Evolutionary conservation across 306 rosid genomes (phyloP).

Genomic region (apple (Malus domestica)): DNA sequence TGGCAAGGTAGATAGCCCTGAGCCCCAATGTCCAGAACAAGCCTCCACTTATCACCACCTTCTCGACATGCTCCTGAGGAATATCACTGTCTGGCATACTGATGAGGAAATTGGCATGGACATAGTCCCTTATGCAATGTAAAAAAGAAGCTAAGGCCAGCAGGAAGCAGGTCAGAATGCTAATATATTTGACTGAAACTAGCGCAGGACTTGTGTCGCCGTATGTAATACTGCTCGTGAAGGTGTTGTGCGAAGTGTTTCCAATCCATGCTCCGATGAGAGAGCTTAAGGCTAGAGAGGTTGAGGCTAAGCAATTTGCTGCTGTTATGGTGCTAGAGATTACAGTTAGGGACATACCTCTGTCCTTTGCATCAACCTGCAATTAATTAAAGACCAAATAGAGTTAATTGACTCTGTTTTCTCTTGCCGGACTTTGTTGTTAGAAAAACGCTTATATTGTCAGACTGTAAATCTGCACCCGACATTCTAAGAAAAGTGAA

Average conservation of each 20-base stretch:
- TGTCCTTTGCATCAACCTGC: conserved; percentile 12
- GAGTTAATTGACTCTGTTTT: background rate
- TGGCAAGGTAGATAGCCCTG: conserved; percentile 5
- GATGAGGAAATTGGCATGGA: conserved; percentile 14
- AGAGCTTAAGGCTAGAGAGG: conserved; percentile 6
- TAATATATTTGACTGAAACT: background rate
- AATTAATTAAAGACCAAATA: background rate
- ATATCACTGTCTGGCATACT: conserved; percentile 9
- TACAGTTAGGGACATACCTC: conserved; percentile 6
- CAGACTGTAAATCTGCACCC: background rate
- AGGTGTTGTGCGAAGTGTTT: background rate
- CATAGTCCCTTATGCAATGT: background rate
- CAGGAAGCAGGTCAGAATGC: conserved; percentile 15
- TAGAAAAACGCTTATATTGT: background rate
- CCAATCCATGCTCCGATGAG: conserved; percentile 7
- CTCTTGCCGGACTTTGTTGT: background rate
- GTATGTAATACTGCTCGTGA: background rate
- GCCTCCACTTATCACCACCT: conserved; percentile 2
- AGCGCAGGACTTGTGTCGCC: background rate
- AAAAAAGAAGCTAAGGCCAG: conserved; percentile 4
- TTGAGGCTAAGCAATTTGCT: conserved; percentile 11
- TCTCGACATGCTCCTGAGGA: background rate
- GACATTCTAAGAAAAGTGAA: background rate
- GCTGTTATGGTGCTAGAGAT: conserved; percentile 10
- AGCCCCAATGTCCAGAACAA: conserved; percentile 5